Percentiles rank a stretch among this genome's conserved stretches.
These are phyloP conservation scores for Trametes punicea DNA, from an alignment of 768 basidiomycete species.

Conservation along the genomic window DNA sequence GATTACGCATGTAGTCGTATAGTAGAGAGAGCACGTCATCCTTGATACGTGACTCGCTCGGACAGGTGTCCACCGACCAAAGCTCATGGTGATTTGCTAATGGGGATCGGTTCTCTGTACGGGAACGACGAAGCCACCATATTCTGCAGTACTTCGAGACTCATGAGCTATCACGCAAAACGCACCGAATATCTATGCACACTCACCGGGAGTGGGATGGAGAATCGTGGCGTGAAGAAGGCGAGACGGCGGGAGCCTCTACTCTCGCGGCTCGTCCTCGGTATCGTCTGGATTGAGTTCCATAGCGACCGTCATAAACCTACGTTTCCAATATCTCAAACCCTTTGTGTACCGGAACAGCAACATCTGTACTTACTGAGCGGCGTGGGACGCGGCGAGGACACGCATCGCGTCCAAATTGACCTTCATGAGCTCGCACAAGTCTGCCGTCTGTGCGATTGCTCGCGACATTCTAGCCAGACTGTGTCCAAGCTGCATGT, in stretches of 20 bases:
- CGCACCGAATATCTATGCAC: too few species aligned
- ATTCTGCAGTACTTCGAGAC: too few species aligned
- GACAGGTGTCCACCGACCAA: too few species aligned
- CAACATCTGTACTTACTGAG: constrained; percentile 54
- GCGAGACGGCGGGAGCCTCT: background rate
- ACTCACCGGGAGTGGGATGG: too few species aligned
- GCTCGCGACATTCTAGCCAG: constrained; percentile 66
- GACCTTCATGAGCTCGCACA: constrained; percentile 72
- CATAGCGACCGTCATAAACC: constrained; percentile 51
- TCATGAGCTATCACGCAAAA: too few species aligned
- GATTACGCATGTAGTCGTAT: too few species aligned
- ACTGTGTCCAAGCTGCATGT: constrained; percentile 69
- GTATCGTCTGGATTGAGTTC: constrained; percentile 29
- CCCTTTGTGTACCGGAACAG: background rate
- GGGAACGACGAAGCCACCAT: too few species aligned
- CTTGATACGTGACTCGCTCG: too few species aligned
- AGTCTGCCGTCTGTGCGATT: constrained; percentile 67
- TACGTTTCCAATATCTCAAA: constrained; percentile 19
- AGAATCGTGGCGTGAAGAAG: background rate
- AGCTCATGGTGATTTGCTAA: too few species aligned
- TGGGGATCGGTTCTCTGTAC: too few species aligned
- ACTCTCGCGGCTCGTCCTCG: constrained; percentile 5
- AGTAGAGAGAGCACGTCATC: too few species aligned
- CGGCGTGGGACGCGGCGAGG: constrained; percentile 75
- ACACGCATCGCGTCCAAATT: constrained; percentile 78